Conservation (phyloP, 345 rosid genomes). For the Acer negundo region DNA sequence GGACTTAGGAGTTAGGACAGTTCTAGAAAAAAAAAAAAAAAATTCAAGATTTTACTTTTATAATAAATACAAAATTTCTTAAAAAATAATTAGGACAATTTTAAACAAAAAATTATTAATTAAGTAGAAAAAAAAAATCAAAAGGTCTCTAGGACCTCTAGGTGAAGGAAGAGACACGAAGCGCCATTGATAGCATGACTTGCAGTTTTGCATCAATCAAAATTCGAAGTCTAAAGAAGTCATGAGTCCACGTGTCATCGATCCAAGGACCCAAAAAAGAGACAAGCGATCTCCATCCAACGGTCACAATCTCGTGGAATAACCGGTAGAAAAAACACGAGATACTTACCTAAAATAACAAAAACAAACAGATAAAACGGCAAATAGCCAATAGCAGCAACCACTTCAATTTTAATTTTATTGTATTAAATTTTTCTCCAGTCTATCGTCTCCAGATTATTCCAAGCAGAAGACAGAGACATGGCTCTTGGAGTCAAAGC, state of each 20-base stretch:
- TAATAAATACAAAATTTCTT: too few species aligned
- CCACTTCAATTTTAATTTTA: background rate
- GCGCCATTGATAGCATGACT: background rate
- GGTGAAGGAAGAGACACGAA: conserved; percentile 11
- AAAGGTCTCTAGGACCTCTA: background rate
- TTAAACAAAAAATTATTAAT: too few species aligned
- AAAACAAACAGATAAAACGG: background rate
- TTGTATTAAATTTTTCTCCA: background rate
- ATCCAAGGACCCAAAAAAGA: background rate
- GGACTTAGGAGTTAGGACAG: too few species aligned
- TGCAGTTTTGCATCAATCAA: too few species aligned
- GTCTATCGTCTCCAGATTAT: background rate
- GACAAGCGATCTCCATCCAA: conserved; percentile 12
- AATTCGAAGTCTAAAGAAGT: too few species aligned
- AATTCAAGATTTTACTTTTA: too few species aligned
- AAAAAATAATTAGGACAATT: too few species aligned
- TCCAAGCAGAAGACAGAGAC: conserved; percentile 10
- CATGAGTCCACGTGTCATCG: conserved; percentile 8
- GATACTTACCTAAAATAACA: background rate
- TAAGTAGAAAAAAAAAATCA: too few species aligned
- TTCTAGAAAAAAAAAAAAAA: too few species aligned
- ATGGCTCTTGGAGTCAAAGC: conserved; percentile 62
- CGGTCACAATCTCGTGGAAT: background rate
- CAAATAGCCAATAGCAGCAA: too few species aligned
- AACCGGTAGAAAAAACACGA: background rate